A percentile compares a stretch with the other conserved stretches of the same genome.
These are phyloP conservation scores for Arthrinium phaeospermum DNA, from an alignment of 2,329 filamentous ascomycete genomes.

Conservation along the genomic window DNA sequence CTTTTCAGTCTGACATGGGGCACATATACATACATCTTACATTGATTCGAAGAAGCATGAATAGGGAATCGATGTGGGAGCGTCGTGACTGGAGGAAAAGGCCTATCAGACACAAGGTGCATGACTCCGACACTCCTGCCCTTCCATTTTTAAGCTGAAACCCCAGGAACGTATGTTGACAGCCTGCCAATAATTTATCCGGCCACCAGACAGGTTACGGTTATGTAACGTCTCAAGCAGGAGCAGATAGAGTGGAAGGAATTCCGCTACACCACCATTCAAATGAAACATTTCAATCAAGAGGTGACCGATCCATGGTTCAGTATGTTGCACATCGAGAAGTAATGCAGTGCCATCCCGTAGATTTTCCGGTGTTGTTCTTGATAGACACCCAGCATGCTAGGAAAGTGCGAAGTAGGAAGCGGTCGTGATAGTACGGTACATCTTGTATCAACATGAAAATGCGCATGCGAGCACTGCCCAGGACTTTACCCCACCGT, in stretches of 20 bases:
- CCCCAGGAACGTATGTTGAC: not conserved
- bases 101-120: not conserved
- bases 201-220: not conserved
- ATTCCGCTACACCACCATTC: not conserved
- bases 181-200: slow-evolving; percentile 5
- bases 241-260: not conserved
- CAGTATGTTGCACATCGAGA: not conserved
- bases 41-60: not conserved
- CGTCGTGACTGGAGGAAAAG: slow-evolving; percentile 6
- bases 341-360: not conserved
- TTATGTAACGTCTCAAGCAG: slow-evolving; percentile 2
- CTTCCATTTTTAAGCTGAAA: not conserved
- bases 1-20: not conserved
- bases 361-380: not conserved
- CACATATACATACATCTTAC: not conserved
- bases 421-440: not conserved
- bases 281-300: not conserved
- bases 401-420: not conserved
- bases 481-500: not conserved
- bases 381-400: not conserved
- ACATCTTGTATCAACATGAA: too few species aligned
- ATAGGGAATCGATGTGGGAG: not conserved
- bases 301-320: not conserved
- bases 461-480: not conserved
- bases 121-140: not conserved